Evolutionary conservation across 176 grass and related monocot genomes (phyloP), one percentile per base, ranked within the genome.

Genomic region (Echinochloa phyllopogon): DNA sequence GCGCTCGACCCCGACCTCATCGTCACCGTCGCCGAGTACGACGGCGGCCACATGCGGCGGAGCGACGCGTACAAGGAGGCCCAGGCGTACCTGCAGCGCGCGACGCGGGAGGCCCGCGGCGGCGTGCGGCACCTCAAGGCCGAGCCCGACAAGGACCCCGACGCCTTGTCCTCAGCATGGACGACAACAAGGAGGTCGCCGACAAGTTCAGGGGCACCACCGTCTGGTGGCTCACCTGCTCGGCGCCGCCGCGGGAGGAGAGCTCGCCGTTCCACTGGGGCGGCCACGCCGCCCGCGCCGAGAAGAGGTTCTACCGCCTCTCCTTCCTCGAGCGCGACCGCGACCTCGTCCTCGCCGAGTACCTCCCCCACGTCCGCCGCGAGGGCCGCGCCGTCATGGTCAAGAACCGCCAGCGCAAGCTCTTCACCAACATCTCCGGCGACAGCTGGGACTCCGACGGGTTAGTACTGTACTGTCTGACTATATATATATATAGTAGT

Each of bases 361-460:
- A 90, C 73, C 84, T 90, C 24, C 23, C 36, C 2, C 79, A 86
- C 10, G 84, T 90, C 12, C 33, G 80, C 18, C 56, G 68, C 42
- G 6, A 59, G 45, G 84, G 88, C 0, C 66, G 84, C 57, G 73
- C 64, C 63, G 20, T 60, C 72, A 42, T 69, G 21, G 33, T 86
- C 64, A 3, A 17, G 24, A 78, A 78, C 65, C 88, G 79, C 8
- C 72, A 48, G 83, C 84, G 73, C 17, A 86, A 59, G 79, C 88
- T 90, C 56, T 86, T 78, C 79, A 83, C 78, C 57, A 90, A 90
- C 84, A 60, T 48, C 72, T 36, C 76, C 68, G 18, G 39, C 37
- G 44, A 8, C 4, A 0, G 12, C 20, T 49, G 23, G 45, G 48
- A 59, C 52, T 51, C 33, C 25, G 37, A 76, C 8, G 59, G 44